A percentile compares a stretch with the other conserved stretches of the same genome.
These are phyloP conservation scores for Trametes punicea DNA, from an alignment of 768 basidiomycete genomes.

Conservation along the genomic window DNA sequence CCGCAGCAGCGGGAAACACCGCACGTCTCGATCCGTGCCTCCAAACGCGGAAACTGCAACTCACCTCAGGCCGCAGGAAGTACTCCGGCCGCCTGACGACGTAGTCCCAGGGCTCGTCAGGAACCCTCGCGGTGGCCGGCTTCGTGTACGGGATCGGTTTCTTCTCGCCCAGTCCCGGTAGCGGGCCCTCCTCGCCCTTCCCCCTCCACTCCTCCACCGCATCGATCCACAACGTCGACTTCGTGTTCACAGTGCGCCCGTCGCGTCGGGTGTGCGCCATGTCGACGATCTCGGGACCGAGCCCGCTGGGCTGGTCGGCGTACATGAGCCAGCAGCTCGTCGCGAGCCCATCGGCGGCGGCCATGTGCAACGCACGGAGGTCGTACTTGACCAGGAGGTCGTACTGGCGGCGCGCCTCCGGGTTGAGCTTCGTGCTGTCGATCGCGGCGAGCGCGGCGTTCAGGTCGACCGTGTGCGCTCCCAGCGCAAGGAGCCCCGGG, in stretches of 20 bases:
- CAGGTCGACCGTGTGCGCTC: constrained; percentile 57
- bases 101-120: constrained; percentile 47
- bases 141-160: constrained; percentile 35
- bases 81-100: constrained; percentile 42
- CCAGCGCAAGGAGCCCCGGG: constrained; percentile 71
- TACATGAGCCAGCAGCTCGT: constrained; percentile 70
- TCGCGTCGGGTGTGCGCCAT: constrained; percentile 28
- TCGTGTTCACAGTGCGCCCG: background rate
- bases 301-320: constrained; percentile 64
- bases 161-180: constrained; percentile 52
- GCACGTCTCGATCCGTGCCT: background rate
- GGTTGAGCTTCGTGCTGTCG: constrained; percentile 37
- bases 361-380: constrained; percentile 63
- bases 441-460: constrained; percentile 40
- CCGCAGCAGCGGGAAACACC: background rate
- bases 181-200: constrained; percentile 33
- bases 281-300: constrained; percentile 60
- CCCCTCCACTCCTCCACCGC: constrained; percentile 44
- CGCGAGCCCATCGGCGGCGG: constrained; percentile 74
- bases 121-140: constrained; percentile 20
- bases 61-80: constrained; percentile 68
- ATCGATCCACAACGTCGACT: constrained; percentile 43
- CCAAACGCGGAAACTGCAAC: constrained; percentile 18
- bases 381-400: constrained; percentile 43
- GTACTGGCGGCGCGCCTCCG: constrained; percentile 28